Evolutionary conservation across 768 basidiomycete genomes (phyloP), one percentile per base, ranked within the genome.

Genomic region (Russula brevipes): DNA sequence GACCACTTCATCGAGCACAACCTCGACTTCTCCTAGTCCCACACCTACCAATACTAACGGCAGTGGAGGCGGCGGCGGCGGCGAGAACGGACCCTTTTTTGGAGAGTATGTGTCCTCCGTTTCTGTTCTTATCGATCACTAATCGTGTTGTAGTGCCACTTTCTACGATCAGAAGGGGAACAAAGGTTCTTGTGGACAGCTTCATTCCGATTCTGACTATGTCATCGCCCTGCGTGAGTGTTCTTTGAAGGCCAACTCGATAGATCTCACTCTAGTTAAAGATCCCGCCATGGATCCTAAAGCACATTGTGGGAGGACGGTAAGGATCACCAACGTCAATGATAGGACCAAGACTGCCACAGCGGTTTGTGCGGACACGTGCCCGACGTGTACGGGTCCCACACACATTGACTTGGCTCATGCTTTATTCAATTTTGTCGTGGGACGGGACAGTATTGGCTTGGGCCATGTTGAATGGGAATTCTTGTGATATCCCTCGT

Each of bases 321-420:
- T 96, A 68, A 67, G 71, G 66, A 82, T 97, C 71, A 85, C 77
- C 61, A 89, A 90, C 77, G 76, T 76, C 38, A 1, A 3, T 53
- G 68, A 75, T 31, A 85, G 83, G 74, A 78, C 80, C 54, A 82
- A 85, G 73, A 71, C 73, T n/a, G 80, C 89, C 61, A 78, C 73
- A 4, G 91, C 85, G 50, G 81, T 78, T 31, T 78, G 97, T 66
- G 89, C 82, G 12, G 92, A 94, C 68, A 85, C 80, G 42, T 95
- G 91, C 78, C 90, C 90, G n/a, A 85, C 85, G 19, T 68, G 67
- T 52, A 0, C 1, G 0, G 84, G 82, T 69, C 39, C 41, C 35
- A 80, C 87, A 73, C 89, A 86, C 16, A 85, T 97, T 70, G 89
- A 91, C 69, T 77, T 91, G 47, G 90, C 89, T n/a, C 59, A 68